Conservation (phyloP, 2,329 filamentous ascomycete species). For the Pseudocercospora fuligena region DNA sequence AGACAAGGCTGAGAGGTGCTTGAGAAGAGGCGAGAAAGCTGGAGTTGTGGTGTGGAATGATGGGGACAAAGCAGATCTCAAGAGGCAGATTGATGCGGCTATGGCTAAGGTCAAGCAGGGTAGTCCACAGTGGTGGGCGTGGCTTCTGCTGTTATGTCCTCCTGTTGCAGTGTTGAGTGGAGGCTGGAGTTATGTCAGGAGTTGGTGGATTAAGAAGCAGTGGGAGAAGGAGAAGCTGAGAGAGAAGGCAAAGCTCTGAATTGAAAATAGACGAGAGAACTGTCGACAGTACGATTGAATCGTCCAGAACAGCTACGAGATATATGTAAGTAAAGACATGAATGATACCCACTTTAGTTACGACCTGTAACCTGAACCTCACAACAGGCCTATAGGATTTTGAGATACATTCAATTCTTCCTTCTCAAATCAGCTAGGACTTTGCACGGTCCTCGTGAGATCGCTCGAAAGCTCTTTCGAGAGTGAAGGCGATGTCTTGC, state of each 20-base stretch:
- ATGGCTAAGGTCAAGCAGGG: conserved; percentile 65
- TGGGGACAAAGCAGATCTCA: conserved; percentile 70
- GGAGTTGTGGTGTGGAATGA: conserved; percentile 95
- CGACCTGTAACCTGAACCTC: too few relatives aligned
- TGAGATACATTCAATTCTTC: neutral
- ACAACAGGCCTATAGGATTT: too few relatives aligned
- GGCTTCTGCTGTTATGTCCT: conserved; percentile 69
- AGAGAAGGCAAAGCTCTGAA: conserved; percentile 64
- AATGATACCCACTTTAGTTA: conserved; percentile 6
- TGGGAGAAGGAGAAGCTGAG: conserved; percentile 67
- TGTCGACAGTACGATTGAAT: neutral
- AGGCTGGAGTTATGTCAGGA: conserved; percentile 73
- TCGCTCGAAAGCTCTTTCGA: neutral
- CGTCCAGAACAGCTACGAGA: neutral
- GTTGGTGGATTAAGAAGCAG: conserved; percentile 68
- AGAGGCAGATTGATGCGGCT: conserved; percentile 67
- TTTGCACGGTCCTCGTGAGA: too few relatives aligned
- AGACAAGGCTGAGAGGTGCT: conserved; percentile 77
- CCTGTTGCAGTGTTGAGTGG: conserved; percentile 73
- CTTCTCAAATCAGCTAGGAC: neutral
- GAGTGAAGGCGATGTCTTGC: conserved; percentile 3
- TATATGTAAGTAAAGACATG: neutral
- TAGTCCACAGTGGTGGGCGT: conserved; percentile 86
- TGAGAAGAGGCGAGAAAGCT: conserved; percentile 64
- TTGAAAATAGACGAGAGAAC: neutral